phyloP scores from a whole-genome alignment of 2,329 filamentous ascomycete species.

The Aspergillus sp. region DNA sequence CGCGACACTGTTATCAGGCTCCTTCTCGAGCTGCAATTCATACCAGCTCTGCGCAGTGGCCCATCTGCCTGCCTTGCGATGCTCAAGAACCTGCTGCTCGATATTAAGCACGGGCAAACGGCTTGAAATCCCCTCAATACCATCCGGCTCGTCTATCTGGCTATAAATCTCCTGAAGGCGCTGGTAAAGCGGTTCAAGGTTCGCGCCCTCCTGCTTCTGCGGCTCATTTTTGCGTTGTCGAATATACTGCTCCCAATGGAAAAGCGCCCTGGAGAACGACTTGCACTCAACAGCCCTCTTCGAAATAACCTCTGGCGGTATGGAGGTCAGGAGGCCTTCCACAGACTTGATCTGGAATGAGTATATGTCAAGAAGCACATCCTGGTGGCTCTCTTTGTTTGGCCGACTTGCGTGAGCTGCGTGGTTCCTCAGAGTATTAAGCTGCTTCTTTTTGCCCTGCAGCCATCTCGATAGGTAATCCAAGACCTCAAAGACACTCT shows the following conservation, averaged over 20 bases:
- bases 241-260: slow-evolving; percentile 90
- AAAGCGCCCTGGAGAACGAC: slow-evolving; percentile 83
- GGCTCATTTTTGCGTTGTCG: slow-evolving; percentile 43
- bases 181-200: slow-evolving; percentile 57
- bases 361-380: slow-evolving; percentile 23
- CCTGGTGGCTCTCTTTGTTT: slow-evolving; percentile 18
- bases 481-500: slow-evolving; percentile 81
- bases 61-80: slow-evolving; percentile 89
- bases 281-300: slow-evolving; percentile 84
- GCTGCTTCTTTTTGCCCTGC: slow-evolving; percentile 60
- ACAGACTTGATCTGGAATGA: slow-evolving; percentile 50
- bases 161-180: slow-evolving; percentile 88
- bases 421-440: slow-evolving; percentile 22
- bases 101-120: slow-evolving; percentile 80
- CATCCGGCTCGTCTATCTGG: slow-evolving; percentile 95
- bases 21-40: slow-evolving; percentile 74
- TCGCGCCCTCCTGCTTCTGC: slow-evolving; percentile 43
- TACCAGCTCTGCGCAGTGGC: slow-evolving; percentile 96
- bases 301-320: slow-evolving; percentile 65
- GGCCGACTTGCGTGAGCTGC: slow-evolving; percentile 19
- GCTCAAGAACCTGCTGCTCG: slow-evolving; percentile 84
- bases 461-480: slow-evolving; percentile 90
- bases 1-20: slow-evolving; percentile 64
- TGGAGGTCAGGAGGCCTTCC: slow-evolving; percentile 59
- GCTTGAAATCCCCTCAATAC: slow-evolving; percentile 85